phyloP scores from a whole-genome alignment of 2,329 filamentous ascomycete genomes.

The Didymella arachidicola region DNA sequence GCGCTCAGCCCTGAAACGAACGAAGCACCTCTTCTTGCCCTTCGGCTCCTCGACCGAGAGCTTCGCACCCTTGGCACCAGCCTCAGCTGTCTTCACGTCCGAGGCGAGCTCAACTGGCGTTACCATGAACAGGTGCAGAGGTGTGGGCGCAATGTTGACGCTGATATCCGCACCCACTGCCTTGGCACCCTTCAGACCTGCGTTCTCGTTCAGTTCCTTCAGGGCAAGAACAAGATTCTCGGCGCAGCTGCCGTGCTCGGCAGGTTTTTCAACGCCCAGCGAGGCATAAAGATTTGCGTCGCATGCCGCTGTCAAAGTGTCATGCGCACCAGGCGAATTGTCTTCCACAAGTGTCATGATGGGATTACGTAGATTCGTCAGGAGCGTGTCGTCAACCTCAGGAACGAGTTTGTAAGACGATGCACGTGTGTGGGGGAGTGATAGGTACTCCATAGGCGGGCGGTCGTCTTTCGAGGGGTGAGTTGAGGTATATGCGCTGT shows the following conservation, averaged over 20 bases:
- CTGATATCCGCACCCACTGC: slow-evolving; percentile 58
- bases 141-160: slow-evolving; percentile 57
- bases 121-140: slow-evolving; percentile 56
- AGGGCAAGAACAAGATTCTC: slow-evolving; percentile 60
- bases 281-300: slow-evolving; percentile 55
- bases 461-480: slow-evolving; percentile 43
- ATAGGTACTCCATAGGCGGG: slow-evolving; percentile 58
- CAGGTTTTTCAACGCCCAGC: slow-evolving; percentile 55
- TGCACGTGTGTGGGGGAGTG: slow-evolving; percentile 56
- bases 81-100: slow-evolving; percentile 22
- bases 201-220: slow-evolving; percentile 57
- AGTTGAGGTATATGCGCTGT: slow-evolving; percentile 55
- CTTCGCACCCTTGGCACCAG: slow-evolving; percentile 42
- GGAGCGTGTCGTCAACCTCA: slow-evolving; percentile 52
- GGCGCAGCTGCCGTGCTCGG: slow-evolving; percentile 57
- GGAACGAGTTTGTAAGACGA: slow-evolving; percentile 53
- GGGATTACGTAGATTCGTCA: slow-evolving; percentile 57
- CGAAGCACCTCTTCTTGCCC: slow-evolving; percentile 47
- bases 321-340: slow-evolving; percentile 54
- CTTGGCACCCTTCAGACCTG: slow-evolving; percentile 56
- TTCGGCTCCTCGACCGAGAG: slow-evolving; percentile 43
- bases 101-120: slow-evolving; percentile 32
- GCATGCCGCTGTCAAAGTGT: slow-evolving; percentile 58
- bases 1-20: slow-evolving; percentile 47
- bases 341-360: slow-evolving; percentile 58